Base-by-base conservation (phyloP, 2,329 filamentous ascomycete genomes). In the Trichoderma sp. region DNA sequence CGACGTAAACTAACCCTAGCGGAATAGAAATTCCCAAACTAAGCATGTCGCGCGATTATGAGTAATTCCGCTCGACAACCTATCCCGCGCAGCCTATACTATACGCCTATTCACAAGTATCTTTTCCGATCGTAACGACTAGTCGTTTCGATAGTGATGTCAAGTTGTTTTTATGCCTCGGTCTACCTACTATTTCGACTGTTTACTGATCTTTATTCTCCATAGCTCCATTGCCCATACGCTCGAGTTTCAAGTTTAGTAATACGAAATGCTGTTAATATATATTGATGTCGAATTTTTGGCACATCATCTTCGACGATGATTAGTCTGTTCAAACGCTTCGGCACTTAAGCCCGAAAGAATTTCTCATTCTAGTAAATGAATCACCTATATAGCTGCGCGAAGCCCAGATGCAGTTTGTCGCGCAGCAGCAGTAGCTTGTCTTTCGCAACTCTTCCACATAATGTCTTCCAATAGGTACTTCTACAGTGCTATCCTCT, bases 401-500 rank as follows among this genome's bases (percentile, higher is more conserved):
- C 53, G 52, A 37, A 62, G 6, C 4, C 8, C 40, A 7, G 11
- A 35, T 10, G 10, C 19, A 7, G 1, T 43, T 37, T 33, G 31
- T 62, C 5, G n/a, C 5, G 13, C 1, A 35, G 16, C 10, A 19
- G 6, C 7, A 11, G 13, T 21, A 21, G n/a, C 43, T 11, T 49
- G 31, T 2, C 1, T 37, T 29, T 16, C 43, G 14, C 19, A 35
- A 11, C 10, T 10, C 5, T 21, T 35, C 14, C 16, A 13, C 33
- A 10, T 24, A n/a, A 64, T 64, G 61, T 31, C 61, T 43, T 6
- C 33, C 29, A 29, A 52, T 21, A 55, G 61, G 61, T 64, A 64
- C 7, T 5, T 14, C 4, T 7, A 43, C 2, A 6, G 35, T 8
- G 40, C 14, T 11, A 21, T 1, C 13, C 21, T 5, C 1, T 13